These are phyloP conservation scores for Backusella morwellensis DNA, from an alignment of 192 early-diverging fungal genomes.

Conservation along the genomic window DNA sequence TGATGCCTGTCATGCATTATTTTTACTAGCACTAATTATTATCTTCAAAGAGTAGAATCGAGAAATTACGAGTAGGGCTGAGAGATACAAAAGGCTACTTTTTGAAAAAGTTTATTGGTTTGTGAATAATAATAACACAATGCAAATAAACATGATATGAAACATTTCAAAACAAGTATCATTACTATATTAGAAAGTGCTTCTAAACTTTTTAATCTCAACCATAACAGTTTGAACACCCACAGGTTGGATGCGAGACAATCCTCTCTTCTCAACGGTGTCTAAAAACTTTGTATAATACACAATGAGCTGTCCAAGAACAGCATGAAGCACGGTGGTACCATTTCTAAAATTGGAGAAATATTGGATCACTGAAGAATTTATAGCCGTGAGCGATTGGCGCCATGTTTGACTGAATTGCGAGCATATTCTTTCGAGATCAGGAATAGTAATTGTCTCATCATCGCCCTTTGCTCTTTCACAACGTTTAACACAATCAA, in stretches of 20 bases:
- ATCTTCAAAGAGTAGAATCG: no score
- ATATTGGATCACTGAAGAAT: conserved; percentile 82
- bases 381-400: conserved; percentile 68
- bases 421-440: conserved; percentile 64
- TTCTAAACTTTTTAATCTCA: conserved; percentile 92
- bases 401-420: conserved; percentile 86
- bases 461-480: conserved; percentile 63
- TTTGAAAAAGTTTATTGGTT: no score
- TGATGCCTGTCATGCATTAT: no score
- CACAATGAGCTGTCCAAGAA: conserved; percentile 84
- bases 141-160: no score
- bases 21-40: no score
- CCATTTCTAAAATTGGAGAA: conserved; percentile 98
- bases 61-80: no score
- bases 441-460: conserved; percentile 43
- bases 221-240: conserved; percentile 93
- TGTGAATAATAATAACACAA: no score
- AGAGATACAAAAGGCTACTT: no score
- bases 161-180: background rate
- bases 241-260: conserved; percentile 60
- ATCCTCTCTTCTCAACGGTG: conserved; percentile 67
- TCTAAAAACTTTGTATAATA: conserved; percentile 91
- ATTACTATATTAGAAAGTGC: conserved; percentile 45
- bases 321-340: conserved; percentile 85
- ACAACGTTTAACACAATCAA: conserved; percentile 72